Percentiles rank a stretch among this genome's conserved stretches.
phyloP scores from a whole-genome alignment of 1,139 yeast species.

The Yamadazyma buinensis region DNA sequence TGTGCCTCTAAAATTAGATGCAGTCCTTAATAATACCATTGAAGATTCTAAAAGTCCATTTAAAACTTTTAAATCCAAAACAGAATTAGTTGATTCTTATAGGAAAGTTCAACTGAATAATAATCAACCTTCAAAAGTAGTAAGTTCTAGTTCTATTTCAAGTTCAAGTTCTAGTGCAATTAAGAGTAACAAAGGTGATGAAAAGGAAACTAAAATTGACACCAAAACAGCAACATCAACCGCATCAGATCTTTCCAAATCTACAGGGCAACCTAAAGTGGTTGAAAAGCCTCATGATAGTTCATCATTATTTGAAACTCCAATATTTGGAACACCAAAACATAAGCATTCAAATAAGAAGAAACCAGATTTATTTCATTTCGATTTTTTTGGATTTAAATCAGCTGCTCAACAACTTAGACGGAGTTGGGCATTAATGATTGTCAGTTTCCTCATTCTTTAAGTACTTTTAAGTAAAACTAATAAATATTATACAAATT shows the following conservation, averaged over 20 bases:
- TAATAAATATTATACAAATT: too few species aligned
- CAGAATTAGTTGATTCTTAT: slow-evolving; percentile 11
- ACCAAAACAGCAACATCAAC: background rate
- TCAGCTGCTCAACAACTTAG: background rate
- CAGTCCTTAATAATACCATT: too few species aligned
- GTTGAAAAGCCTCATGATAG: background rate
- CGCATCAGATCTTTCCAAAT: background rate
- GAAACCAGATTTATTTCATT: slow-evolving; percentile 1
- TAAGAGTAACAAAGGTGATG: background rate
- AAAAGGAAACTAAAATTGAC: background rate
- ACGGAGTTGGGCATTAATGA: background rate
- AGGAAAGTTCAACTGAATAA: slow-evolving; percentile 4
- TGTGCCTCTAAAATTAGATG: too few species aligned
- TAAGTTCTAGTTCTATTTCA: background rate
- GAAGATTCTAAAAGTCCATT: slow-evolving; percentile 11
- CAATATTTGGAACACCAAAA: background rate
- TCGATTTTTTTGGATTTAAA: slow-evolving; percentile 1
- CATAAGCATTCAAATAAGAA: slow-evolving; percentile 2
- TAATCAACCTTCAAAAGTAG: slow-evolving; percentile 3
- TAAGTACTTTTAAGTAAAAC: too few species aligned
- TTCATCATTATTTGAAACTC: background rate
- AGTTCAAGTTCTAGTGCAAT: too few species aligned
- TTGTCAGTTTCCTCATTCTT: background rate
- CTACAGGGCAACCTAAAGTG: background rate
- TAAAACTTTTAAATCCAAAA: slow-evolving; percentile 13